Conservation (phyloP, 2,329 filamentous ascomycete genomes). For the Neonectria faginata region DNA sequence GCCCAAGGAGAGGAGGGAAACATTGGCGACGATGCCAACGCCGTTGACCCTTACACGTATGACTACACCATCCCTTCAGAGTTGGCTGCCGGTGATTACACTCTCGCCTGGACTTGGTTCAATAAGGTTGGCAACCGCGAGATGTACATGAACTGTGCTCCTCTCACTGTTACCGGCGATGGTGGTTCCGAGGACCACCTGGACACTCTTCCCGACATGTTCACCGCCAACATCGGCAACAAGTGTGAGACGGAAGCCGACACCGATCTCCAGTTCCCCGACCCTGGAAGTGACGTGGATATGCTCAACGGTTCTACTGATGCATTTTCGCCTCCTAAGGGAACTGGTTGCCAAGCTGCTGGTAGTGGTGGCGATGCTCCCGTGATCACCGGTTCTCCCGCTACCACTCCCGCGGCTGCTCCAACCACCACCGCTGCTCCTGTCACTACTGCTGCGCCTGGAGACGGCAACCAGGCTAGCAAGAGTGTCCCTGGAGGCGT, state of each 20-base stretch:
- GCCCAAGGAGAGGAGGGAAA: constrained; percentile 69
- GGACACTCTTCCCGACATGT: constrained; percentile 75
- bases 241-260: too few species aligned
- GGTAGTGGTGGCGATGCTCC: too few species aligned
- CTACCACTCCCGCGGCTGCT: constrained; percentile 27
- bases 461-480: constrained; percentile 9
- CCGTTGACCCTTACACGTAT: constrained; percentile 67
- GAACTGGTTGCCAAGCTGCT: constrained; percentile 44
- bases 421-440: constrained; percentile 34
- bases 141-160: constrained; percentile 97
- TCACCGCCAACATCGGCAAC: constrained; percentile 73
- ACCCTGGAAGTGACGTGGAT: constrained; percentile 69
- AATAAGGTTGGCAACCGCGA: constrained; percentile 94
- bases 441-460: constrained; percentile 35
- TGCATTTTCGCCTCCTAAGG: constrained; percentile 47
- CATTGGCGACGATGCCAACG: constrained; percentile 59
- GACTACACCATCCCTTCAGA: constrained; percentile 77
- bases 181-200: constrained; percentile 65
- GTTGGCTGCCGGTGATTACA: constrained; percentile 80
- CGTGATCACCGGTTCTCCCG: too few species aligned
- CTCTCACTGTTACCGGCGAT: constrained; percentile 71
- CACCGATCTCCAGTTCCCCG: constrained; percentile 60
- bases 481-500: constrained; percentile 51
- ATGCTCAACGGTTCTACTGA: constrained; percentile 55
- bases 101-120: constrained; percentile 93